Evolutionary conservation across 305 asterid species (phyloP), one percentile per base, ranked within the genome.

Genomic region (Plantago coronopus): DNA sequence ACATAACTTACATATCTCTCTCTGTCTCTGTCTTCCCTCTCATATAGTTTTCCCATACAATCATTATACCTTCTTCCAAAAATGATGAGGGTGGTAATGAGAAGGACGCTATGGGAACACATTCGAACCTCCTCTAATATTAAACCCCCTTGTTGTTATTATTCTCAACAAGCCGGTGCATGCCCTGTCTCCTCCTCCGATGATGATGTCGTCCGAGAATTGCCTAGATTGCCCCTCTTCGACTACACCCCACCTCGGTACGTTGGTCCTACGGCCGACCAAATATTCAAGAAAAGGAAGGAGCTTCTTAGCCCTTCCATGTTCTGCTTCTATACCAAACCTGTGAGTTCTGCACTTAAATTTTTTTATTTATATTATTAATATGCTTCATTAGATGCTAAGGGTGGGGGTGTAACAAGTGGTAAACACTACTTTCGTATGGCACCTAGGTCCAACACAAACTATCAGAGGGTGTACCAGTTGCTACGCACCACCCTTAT

Each of bases 241-340:
- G 79, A 81, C 67, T 80, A 87, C 72, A 54, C 85, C 42, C 96
- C 95, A 3, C 93, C 95, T 34, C 77, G 74, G 16, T 87, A 89
- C 70, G 51, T 65, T 2, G 95, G 96, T 11, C 95, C 97, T 34
- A 14, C 76, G 5, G 82, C 81, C 59, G 83, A 69, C 11, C 75
- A 89, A 62, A 83, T 89, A 20, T 54, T 75, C 65, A 63, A 67
- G 44, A 89, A 87, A 76, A 72, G 96, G 63, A 81, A 71, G 47
- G 79, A 83, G 53, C 87, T 79, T 72, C 95, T 87, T 57, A 87
- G 93, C 82, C 96, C 97, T 47, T 81, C 97, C 71, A 85, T 85
- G 81, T 77, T 80, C 65, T 69, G 79, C 73, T 80, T 80, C 69
- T 87, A 84, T 67, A 65, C 67, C 29, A 80, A 85, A 50, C 96